Conservation (phyloP, 129 eudicot species). For the Flaveria robusta region DNA sequence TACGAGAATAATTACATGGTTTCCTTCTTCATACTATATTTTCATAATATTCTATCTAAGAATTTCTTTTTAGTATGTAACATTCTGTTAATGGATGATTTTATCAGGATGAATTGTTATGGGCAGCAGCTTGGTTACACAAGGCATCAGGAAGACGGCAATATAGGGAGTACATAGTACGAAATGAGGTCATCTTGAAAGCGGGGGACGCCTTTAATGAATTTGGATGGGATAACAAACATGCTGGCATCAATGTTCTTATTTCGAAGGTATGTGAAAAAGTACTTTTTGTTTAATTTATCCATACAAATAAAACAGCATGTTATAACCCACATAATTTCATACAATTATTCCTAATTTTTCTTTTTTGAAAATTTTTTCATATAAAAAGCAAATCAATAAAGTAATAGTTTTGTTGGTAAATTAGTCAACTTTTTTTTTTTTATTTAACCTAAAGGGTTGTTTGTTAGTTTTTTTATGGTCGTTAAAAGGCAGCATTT, state of each 20-base stretch:
- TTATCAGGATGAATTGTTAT: constrained; percentile 78
- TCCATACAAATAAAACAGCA: background rate
- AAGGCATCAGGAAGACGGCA: constrained; percentile 83
- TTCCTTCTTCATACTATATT: background rate
- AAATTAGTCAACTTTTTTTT: background rate
- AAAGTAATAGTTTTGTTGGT: background rate
- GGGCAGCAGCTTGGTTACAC: constrained; percentile 99
- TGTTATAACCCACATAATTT: background rate
- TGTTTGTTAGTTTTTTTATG: too few relatives aligned
- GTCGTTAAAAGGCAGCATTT: too few relatives aligned
- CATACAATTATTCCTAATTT: background rate
- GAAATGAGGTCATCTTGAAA: constrained; percentile 74
- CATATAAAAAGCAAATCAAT: background rate
- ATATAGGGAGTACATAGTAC: constrained; percentile 82
- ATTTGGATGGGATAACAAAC: constrained; percentile 99
- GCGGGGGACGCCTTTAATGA: constrained; percentile 95
- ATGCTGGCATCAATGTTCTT: constrained; percentile 94
- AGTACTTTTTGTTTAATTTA: background rate
- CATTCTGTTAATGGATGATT: background rate
- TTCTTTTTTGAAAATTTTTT: background rate
- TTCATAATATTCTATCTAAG: background rate
- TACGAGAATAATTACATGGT: background rate
- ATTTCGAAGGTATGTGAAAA: constrained; percentile 71
- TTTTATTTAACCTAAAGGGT: too few relatives aligned
- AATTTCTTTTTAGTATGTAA: background rate